These are phyloP conservation scores for Chaetomium cochliodes DNA, from an alignment of 495 filamentous ascomycete species.

Conservation along the genomic window DNA sequence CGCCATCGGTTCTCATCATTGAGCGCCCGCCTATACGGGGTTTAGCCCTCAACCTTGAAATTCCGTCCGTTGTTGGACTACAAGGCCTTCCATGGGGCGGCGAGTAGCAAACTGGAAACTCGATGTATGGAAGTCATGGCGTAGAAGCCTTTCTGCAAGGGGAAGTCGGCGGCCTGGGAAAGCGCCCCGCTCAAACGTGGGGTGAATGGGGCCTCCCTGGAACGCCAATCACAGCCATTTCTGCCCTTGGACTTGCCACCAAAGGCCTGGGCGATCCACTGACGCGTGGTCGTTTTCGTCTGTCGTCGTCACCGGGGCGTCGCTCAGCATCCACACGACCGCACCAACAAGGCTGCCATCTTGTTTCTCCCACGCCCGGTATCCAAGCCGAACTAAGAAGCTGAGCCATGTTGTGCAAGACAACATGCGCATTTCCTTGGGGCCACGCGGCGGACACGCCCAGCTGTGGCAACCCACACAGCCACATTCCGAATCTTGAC, in stretches of 20 bases:
- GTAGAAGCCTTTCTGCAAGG: too few relatives aligned
- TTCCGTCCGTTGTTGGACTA: too few relatives aligned
- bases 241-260: neutral
- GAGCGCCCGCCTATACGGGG: too few relatives aligned
- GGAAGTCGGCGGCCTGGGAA: too few relatives aligned
- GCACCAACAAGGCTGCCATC: conserved; percentile 5
- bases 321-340: neutral
- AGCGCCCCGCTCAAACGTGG: too few relatives aligned
- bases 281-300: conserved; percentile 7
- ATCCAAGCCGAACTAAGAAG: neutral
- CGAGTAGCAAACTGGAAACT: too few relatives aligned
- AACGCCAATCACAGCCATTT: neutral
- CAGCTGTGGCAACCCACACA: conserved; percentile 8
- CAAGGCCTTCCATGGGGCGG: too few relatives aligned
- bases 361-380: neutral
- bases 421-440: neutral
- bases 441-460: conserved; percentile 10
- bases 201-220: too few relatives aligned
- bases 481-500: too few relatives aligned
- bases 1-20: too few relatives aligned
- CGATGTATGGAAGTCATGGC: too few relatives aligned
- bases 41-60: too few relatives aligned
- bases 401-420: neutral
- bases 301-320: conserved; percentile 17
- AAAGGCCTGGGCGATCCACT: neutral